phyloP scores from a whole-genome alignment of 2,329 filamentous ascomycete species.

The Cyphellophora attinorum region DNA sequence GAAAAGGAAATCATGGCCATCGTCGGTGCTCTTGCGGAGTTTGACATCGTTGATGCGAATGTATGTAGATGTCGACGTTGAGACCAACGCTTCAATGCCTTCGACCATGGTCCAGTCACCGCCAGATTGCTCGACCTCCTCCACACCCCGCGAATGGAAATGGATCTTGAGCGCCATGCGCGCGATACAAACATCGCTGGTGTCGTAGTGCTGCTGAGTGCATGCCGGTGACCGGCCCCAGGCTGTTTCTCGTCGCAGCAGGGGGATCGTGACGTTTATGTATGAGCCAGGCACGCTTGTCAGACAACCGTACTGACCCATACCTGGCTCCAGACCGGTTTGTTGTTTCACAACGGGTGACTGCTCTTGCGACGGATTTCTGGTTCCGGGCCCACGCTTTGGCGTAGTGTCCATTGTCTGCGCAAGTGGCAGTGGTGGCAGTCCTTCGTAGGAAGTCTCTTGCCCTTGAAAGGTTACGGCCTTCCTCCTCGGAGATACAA shows the following conservation, averaged over 20 bases:
- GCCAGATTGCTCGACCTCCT: constrained; percentile 46
- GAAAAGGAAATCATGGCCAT: constrained; percentile 44
- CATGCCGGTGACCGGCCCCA: constrained; percentile 69
- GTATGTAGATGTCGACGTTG: constrained; percentile 66
- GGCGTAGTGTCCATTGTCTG: background rate
- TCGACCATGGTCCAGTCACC: constrained; percentile 46
- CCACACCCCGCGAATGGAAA: constrained; percentile 61
- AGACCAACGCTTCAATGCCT: constrained; percentile 60
- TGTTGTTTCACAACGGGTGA: too few relatives aligned
- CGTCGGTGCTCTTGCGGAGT: constrained; percentile 48
- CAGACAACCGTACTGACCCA: constrained; percentile 57
- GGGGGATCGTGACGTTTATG: constrained; percentile 50
- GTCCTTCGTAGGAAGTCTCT: background rate
- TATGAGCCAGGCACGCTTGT: constrained; percentile 57
- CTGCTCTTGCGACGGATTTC: too few relatives aligned
- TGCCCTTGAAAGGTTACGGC: background rate
- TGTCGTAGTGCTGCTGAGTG: constrained; percentile 55
- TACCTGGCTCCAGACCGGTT: too few relatives aligned
- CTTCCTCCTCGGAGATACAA: too few relatives aligned
- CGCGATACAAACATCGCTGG: constrained; percentile 61
- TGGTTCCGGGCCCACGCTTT: too few relatives aligned
- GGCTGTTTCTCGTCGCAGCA: constrained; percentile 59
- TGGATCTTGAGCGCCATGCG: constrained; percentile 73
- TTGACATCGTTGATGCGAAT: constrained; percentile 68
- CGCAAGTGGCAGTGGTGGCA: background rate